Conservation (phyloP, 1,139 yeast species). For the Saccharomyces pastorianus region DNA sequence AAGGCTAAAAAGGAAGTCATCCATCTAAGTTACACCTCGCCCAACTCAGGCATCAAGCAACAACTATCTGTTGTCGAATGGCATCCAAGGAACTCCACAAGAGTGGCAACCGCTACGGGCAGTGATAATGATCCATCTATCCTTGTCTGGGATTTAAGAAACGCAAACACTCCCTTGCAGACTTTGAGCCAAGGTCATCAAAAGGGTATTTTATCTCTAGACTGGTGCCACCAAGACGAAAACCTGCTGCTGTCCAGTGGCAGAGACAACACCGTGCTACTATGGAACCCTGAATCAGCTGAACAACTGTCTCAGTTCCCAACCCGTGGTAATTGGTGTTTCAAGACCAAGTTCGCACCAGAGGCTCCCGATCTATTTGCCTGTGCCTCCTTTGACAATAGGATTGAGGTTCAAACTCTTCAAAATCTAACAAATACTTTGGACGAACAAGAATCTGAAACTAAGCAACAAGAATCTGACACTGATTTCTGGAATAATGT, state of each 20-base stretch:
- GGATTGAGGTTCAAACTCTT: conserved; percentile 63
- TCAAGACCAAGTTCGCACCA: conserved; percentile 82
- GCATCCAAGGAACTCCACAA: conserved; percentile 83
- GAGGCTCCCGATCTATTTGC: conserved; percentile 86
- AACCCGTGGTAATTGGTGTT: conserved; percentile 89
- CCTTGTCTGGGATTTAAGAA: conserved; percentile 88
- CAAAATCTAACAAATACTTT: conserved; percentile 48
- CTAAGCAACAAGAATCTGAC: conserved; percentile 37
- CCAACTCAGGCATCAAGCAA: conserved; percentile 39
- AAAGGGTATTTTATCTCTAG: conserved; percentile 81
- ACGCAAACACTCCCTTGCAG: conserved; percentile 79
- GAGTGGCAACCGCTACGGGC: conserved; percentile 79
- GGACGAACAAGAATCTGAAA: conserved; percentile 34
- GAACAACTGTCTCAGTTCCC: conserved; percentile 79
- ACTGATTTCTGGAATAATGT: conserved; percentile 85
- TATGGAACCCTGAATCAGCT: conserved; percentile 82
- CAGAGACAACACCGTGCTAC: conserved; percentile 75
- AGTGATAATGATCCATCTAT: conserved; percentile 75
- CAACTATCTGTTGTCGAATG: conserved; percentile 65
- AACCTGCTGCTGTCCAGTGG: conserved; percentile 77
- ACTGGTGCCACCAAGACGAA: conserved; percentile 88
- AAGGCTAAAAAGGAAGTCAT: conserved; percentile 81
- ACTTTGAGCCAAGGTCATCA: conserved; percentile 62
- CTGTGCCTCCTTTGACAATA: conserved; percentile 83
- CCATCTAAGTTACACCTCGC: conserved; percentile 60